Evolutionary conservation across 768 basidiomycete species (phyloP), one percentile per base, ranked within the genome.

Genomic region (Boletus reticulatus): DNA sequence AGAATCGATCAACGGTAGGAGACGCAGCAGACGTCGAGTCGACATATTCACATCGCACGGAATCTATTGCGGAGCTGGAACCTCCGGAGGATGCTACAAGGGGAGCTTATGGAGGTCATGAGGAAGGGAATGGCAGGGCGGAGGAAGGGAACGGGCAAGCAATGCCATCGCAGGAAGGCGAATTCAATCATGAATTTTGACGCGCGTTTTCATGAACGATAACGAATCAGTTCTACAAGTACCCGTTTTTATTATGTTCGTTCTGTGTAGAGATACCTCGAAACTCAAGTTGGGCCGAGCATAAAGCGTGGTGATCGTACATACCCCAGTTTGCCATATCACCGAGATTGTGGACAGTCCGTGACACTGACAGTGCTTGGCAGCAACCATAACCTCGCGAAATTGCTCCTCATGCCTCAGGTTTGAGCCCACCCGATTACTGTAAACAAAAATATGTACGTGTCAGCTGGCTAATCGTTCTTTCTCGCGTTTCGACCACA

Each of bases 71-170:
- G 4, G 85, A 85, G 50, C 80, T 79, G 66, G 69, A 62, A 32
- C 42, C 20, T 19, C 89, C 89, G 4, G 90, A 92, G 73, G 88
- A 89, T 60, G 69, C 88, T 9, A 84, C 84, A 59, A 85, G 88
- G 36, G 84, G 80, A n/a, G 73, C 81, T 20, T 90, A 90, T 63
- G 83, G 79, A 17, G 36, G 24, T 50, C 68, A 49, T 58, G 64
- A 50, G 52, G 48, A 52, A 50, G 42, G 27, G 27, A 53, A 41
- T n/a, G 49, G 19, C 32, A 60, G 55, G 31, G 58, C 55, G 34
- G 57, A 6, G 19, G 53, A 56, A 29, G 68, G 67, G 31, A 53
- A 56, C 32, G 65, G 48, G 31, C 53, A 58, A 44, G 53, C 50
- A 41, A 48, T 20, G 22, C 32, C 37, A 44, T 46, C 72, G n/a